Evolutionary conservation across 306 rosid genomes (phyloP).

Genomic region (Corylus heterophylla): DNA sequence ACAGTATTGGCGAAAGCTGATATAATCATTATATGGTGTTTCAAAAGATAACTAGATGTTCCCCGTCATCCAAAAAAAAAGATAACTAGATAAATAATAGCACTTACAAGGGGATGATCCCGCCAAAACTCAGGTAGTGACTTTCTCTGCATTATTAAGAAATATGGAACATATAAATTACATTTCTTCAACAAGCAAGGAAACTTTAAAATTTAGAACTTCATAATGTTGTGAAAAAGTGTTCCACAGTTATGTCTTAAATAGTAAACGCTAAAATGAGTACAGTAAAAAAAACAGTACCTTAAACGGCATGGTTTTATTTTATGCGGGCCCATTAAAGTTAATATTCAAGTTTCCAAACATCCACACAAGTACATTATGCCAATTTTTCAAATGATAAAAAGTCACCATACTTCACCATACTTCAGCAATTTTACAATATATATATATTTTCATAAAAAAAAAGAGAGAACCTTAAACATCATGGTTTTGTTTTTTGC

Average conservation of each 20-base stretch:
- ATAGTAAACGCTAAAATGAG: neutral
- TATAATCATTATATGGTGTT: neutral
- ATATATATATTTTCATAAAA: too few relatives aligned
- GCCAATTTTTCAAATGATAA: neutral
- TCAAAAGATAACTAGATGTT: constrained; percentile 6
- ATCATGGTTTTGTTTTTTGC: too few relatives aligned
- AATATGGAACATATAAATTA: constrained; percentile 25
- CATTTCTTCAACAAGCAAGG: constrained; percentile 10
- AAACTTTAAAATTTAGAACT: neutral
- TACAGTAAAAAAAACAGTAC: neutral
- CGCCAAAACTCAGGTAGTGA: constrained; percentile 99
- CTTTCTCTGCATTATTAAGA: constrained; percentile 67
- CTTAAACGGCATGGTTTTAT: neutral
- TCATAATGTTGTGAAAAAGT: neutral
- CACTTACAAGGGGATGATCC: constrained; percentile 80
- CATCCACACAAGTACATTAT: neutral
- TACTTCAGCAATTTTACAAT: too few relatives aligned
- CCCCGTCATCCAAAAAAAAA: neutral
- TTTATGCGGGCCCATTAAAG: neutral
- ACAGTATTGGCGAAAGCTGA: neutral
- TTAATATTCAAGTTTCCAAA: neutral
- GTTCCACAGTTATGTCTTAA: neutral
- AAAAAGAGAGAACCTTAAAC: too few relatives aligned
- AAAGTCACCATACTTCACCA: neutral
- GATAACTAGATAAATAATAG: constrained; percentile 18